These are phyloP conservation scores for Corniculantispora saksenae DNA, from an alignment of 2,329 filamentous ascomycete species.

Conservation along the genomic window DNA sequence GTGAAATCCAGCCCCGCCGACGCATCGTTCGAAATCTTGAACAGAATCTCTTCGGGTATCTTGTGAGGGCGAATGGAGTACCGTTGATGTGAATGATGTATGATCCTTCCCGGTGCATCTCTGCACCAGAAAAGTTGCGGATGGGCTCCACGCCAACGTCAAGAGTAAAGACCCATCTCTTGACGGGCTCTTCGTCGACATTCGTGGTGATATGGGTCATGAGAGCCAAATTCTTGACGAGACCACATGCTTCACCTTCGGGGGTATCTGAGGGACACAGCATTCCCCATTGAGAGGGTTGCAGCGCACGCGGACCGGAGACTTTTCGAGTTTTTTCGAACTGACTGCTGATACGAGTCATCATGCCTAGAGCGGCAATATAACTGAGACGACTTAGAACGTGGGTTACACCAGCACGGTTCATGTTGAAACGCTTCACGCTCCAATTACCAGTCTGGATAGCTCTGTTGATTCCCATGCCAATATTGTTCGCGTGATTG, in stretches of 20 bases:
- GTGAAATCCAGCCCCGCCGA: constrained; percentile 87
- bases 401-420: constrained; percentile 93
- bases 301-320: constrained; percentile 88
- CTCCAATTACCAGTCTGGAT: constrained; percentile 99
- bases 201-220: constrained; percentile 99
- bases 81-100: constrained; percentile 96
- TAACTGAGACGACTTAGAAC: constrained; percentile 94
- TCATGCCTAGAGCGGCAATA: constrained; percentile 96
- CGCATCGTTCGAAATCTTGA: constrained; percentile 83
- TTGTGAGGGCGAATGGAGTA: constrained; percentile 85
- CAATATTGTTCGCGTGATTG: constrained; percentile 84
- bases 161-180: constrained; percentile 80
- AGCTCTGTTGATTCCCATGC: constrained; percentile 88
- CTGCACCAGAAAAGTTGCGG: constrained; percentile 69
- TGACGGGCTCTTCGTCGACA: constrained; percentile 88
- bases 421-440: constrained; percentile 98
- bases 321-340: constrained; percentile 99
- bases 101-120: constrained; percentile 80
- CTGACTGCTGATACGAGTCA: constrained; percentile 97
- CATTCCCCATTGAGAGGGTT: constrained; percentile 98
- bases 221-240: constrained; percentile 95
- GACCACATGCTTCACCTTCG: constrained; percentile 95
- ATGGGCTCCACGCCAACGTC: constrained; percentile 82
- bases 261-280: constrained; percentile 95
- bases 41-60: constrained; percentile 83